Percentiles rank a stretch among this genome's conserved stretches.
These are phyloP conservation scores for Aspergillus phoenicis DNA, from an alignment of 2,329 filamentous ascomycete genomes.

Conservation along the genomic window DNA sequence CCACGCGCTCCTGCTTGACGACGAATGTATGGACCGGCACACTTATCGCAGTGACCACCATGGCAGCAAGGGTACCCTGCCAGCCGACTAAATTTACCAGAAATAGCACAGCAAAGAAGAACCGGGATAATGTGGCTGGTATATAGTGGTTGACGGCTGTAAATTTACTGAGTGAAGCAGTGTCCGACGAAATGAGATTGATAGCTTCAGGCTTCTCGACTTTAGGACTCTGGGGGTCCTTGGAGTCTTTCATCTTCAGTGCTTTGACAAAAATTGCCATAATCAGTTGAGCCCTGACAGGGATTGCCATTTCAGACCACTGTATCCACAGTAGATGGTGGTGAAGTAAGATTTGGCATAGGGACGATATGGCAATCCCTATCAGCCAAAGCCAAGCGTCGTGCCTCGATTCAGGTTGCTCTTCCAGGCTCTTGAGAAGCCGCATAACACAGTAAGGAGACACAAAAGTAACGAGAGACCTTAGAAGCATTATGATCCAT, in stretches of 20 bases:
- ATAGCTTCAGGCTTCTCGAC: neutral
- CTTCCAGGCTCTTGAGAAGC: neutral
- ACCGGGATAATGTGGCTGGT: neutral
- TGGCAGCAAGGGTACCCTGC: neutral
- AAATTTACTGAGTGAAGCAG: neutral
- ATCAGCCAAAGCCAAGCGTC: neutral
- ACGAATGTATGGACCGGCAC: slow-evolving; percentile 1
- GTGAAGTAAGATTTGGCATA: neutral
- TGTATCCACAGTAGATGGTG: neutral
- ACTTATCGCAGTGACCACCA: neutral
- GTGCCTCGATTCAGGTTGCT: neutral
- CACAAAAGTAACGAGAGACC: neutral
- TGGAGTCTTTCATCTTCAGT: neutral
- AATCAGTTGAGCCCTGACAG: neutral
- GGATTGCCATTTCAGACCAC: neutral
- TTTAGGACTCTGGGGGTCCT: neutral
- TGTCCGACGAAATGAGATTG: slow-evolving; percentile 1
- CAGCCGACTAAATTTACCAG: neutral
- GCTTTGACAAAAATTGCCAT: neutral
- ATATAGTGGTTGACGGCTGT: slow-evolving; percentile 1
- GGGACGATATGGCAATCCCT: neutral
- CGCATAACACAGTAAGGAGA: neutral
- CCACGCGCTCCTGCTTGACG: neutral
- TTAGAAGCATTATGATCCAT: neutral
- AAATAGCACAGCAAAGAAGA: neutral